These are phyloP conservation scores for Scedosporium apiospermum DNA, from an alignment of 2,329 filamentous ascomycete species.

Conservation along the genomic window DNA sequence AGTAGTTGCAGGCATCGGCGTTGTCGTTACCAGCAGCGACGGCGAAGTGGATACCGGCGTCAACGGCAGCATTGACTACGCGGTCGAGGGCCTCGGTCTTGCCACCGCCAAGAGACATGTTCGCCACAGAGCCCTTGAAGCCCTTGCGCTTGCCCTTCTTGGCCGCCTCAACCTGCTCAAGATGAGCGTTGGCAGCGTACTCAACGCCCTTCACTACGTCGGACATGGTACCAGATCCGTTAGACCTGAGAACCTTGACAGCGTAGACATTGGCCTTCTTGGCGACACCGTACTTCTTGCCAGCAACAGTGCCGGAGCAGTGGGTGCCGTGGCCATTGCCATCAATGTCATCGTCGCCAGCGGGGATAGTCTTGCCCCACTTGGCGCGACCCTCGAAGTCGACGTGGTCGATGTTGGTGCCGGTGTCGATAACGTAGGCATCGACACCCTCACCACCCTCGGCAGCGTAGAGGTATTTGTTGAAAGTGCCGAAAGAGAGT, in stretches of 20 bases:
- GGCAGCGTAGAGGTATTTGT: slow-evolving; percentile 91
- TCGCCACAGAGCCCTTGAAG: slow-evolving; percentile 98
- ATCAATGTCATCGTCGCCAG: slow-evolving; percentile 75
- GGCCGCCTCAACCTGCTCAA: slow-evolving; percentile 63
- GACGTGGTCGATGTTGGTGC: slow-evolving; percentile 86
- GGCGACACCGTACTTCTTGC: slow-evolving; percentile 98
- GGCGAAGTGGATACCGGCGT: slow-evolving; percentile 89
- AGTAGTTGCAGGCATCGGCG: slow-evolving; percentile 98
- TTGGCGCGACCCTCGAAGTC: slow-evolving; percentile 93
- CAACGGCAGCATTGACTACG: slow-evolving; percentile 88
- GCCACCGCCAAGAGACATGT: slow-evolving; percentile 98
- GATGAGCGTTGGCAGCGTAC: slow-evolving; percentile 76
- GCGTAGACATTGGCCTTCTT: slow-evolving; percentile 97
- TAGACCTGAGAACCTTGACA: slow-evolving; percentile 96
- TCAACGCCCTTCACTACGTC: slow-evolving; percentile 98
- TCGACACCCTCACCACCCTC: slow-evolving; percentile 96
- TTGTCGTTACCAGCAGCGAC: slow-evolving; percentile 99
- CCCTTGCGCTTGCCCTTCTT: slow-evolving; percentile 88
- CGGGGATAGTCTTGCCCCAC: slow-evolving; percentile 95
- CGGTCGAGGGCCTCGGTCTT: slow-evolving; percentile 88
- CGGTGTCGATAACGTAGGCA: slow-evolving; percentile 97
- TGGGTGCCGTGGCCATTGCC: slow-evolving; percentile 98
- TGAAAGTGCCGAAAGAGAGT: slow-evolving; percentile 85
- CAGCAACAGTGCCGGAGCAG: slow-evolving; percentile 95
- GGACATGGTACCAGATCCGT: slow-evolving; percentile 96